These are phyloP conservation scores for Schwanniomyces vanrijiae DNA, from an alignment of 805 yeast genomes.

Conservation along the genomic window DNA sequence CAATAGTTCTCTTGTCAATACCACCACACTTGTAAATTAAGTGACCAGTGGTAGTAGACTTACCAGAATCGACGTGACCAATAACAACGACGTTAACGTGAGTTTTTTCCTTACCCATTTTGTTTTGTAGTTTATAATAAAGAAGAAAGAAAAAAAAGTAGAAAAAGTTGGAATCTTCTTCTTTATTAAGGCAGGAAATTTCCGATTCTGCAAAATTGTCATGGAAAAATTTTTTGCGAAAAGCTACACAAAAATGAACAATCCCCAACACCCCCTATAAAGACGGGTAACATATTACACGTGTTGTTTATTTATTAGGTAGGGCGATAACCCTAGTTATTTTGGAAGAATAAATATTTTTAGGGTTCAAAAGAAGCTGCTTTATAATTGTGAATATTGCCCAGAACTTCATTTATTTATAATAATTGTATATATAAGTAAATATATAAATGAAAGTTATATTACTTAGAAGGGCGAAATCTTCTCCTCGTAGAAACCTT, in stretches of 20 bases:
- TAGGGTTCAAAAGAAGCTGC: too few species aligned
- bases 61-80: conserved; percentile 99
- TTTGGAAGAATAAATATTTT: too few species aligned
- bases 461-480: background rate
- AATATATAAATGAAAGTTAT: background rate
- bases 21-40: conserved; percentile 99
- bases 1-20: conserved; percentile 97
- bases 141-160: conserved; percentile 99
- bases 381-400: too few species aligned
- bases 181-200: background rate
- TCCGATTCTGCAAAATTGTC: background rate
- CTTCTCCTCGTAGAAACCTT: background rate
- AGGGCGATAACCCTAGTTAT: background rate
- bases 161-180: background rate
- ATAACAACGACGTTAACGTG: conserved; percentile 99
- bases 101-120: conserved; percentile 89
- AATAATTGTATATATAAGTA: background rate
- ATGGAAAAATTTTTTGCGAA: background rate
- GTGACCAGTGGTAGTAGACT: conserved; percentile 98
- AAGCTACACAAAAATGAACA: background rate
- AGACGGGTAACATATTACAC: background rate
- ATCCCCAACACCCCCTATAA: background rate
- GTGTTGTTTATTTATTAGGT: background rate
- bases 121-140: conserved; percentile 47
- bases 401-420: background rate